Evolutionary conservation across 2,329 filamentous ascomycete species (phyloP), one percentile per base, ranked within the genome.

Genomic region (Neonectria sp.): DNA sequence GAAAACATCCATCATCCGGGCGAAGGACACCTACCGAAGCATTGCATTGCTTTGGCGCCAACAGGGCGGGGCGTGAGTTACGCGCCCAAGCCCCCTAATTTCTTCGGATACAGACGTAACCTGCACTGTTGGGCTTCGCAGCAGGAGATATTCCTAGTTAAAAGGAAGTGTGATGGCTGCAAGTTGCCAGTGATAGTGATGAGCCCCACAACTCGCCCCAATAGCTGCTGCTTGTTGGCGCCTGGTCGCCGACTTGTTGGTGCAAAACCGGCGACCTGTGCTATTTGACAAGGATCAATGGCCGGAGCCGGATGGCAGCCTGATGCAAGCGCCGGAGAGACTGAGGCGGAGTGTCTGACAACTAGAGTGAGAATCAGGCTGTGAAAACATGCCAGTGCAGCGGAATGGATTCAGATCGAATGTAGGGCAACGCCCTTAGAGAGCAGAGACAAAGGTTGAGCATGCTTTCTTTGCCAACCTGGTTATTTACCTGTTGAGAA

Each of bases 401-500:
- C 21, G 21, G 21, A 21, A 21, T 27, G 27, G 40, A 11, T 24
- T 40, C 40, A 15, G 37, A 37, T 82, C 13, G 80, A 79, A 7
- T 21, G 21, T 21, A 21, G 21, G 21, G 21, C 21, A 21, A 21
- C 21, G 21, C 21, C 21, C 21, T 21, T 21, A 21, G 21, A 21
- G 21, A 21, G 21, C 21, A 21, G 21, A 21, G 21, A 21, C 21
- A 21, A 21, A 21, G 21, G 21, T 21, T 21, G 78, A 79, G 1
- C 61, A 82, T 2, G 79, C 75, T 3, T 70, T 82, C 2, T 17
- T 83, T 0, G 68, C 49, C 6, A 60, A 79, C n/a, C 68, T 55
- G 4, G 55, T 11, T 4, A 49, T 64, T 4, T 64, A 64, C 15
- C 57, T 64, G 6, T 6, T 59, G 7, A 29, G 62, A 3, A 53